Conservation (phyloP, 73 alveolate genomes). For the Symbiodinium natans region DNA sequence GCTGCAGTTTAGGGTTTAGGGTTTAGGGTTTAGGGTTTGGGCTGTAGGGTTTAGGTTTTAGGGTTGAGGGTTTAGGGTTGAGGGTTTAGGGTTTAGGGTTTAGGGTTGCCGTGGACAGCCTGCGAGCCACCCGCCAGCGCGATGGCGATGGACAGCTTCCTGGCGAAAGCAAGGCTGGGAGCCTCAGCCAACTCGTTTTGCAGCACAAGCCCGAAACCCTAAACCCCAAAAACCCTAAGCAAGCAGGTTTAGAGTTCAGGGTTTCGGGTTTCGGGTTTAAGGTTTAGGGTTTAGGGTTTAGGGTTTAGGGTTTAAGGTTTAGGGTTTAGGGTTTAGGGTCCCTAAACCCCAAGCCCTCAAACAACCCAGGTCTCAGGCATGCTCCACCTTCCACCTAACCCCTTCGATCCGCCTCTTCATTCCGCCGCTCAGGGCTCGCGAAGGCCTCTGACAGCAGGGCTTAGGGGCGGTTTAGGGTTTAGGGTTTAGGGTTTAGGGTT, state of each 20-base stretch:
- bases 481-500: no score
- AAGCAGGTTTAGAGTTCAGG: background rate
- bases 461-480: no score
- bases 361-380: no score
- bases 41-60: no score
- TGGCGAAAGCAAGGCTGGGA: background rate
- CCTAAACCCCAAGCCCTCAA: no score
- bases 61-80: no score
- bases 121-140: constrained; percentile 95
- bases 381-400: no score
- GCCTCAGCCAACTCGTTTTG: background rate
- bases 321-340: background rate
- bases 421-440: constrained; percentile 95
- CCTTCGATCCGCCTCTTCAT: constrained; percentile 94
- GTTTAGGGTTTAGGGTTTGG: no score
- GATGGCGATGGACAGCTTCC: constrained; percentile 96
- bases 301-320: background rate
- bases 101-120: background rate
- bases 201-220: background rate
- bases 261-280: no score
- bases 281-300: background rate
- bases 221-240: no score
- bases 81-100: no score
- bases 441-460: constrained; percentile 2
- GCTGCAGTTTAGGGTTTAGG: no score